Evolutionary conservation across 495 filamentous ascomycete genomes (phyloP).

Genomic region (Penicillium cinerascens): DNA sequence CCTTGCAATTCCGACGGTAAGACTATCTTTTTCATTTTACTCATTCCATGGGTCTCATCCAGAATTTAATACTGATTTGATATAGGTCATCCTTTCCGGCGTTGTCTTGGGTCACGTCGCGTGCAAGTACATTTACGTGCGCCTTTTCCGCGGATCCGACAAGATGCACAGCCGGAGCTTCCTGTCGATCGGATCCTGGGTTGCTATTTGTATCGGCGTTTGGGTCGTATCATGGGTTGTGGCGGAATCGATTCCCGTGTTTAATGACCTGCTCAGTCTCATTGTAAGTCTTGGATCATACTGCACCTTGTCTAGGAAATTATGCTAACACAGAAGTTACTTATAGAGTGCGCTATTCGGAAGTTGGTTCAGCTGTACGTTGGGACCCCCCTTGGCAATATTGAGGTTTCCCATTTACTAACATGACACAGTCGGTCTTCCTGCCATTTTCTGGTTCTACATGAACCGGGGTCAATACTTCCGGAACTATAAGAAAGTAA

Average conservation of each 20-base stretch:
- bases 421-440: constrained; percentile 27
- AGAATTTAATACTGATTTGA: background rate
- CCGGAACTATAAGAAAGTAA: constrained; percentile 24
- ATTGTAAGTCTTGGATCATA: constrained; percentile 27
- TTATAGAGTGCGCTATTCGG: constrained; percentile 36
- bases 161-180: constrained; percentile 55
- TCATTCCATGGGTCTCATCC: background rate
- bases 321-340: constrained; percentile 6
- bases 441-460: constrained; percentile 41
- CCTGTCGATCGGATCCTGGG: constrained; percentile 49
- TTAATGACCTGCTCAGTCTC: constrained; percentile 59
- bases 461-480: constrained; percentile 38
- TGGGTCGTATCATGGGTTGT: constrained; percentile 68
- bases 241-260: constrained; percentile 69
- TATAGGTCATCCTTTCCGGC: constrained; percentile 34
- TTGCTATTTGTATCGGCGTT: constrained; percentile 50
- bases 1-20: constrained; percentile 65
- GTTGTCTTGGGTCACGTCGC: constrained; percentile 61
- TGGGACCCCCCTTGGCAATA: background rate
- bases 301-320: background rate
- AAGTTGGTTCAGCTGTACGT: constrained; percentile 42
- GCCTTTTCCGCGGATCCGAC: constrained; percentile 54
- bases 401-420: background rate
- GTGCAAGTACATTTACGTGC: constrained; percentile 63
- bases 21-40: constrained; percentile 1